Percentiles rank a stretch among this genome's conserved stretches.
These are phyloP conservation scores for Fraxinus angustifolia DNA, from an alignment of 305 asterid genomes.

Conservation along the genomic window DNA sequence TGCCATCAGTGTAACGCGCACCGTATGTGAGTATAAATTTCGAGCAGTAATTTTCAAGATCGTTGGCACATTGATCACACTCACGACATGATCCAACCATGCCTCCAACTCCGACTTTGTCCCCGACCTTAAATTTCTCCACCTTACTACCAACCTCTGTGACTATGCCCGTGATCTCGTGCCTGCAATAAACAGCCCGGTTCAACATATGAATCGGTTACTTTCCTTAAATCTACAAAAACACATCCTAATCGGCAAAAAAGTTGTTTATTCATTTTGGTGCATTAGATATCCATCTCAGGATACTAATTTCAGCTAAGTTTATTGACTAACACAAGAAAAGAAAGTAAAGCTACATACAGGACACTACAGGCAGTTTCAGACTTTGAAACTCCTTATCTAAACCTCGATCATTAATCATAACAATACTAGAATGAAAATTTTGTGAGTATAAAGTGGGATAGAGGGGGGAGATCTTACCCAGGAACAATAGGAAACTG, in stretches of 20 bases:
- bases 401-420: background rate
- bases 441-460: background rate
- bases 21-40: too few relatives aligned
- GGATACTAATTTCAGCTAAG: background rate
- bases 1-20: too few relatives aligned
- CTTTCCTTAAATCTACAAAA: background rate
- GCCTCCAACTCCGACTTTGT: slow-evolving; percentile 66
- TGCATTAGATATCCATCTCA: background rate
- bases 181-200: slow-evolving; percentile 28
- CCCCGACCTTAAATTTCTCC: slow-evolving; percentile 45
- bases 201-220: background rate
- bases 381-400: background rate
- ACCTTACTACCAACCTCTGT: slow-evolving; percentile 62
- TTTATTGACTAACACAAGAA: too few relatives aligned
- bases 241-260: background rate
- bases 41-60: slow-evolving; percentile 31
- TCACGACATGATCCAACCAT: slow-evolving; percentile 56
- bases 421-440: background rate
- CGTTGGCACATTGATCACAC: slow-evolving; percentile 40
- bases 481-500: too few relatives aligned
- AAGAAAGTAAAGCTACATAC: background rate
- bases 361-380: background rate
- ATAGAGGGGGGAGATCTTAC: background rate
- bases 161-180: slow-evolving; percentile 56
- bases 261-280: background rate